Evolutionary conservation across 2,329 filamentous ascomycete genomes (phyloP).

Genomic region (Alternaria angustiovoidea): DNA sequence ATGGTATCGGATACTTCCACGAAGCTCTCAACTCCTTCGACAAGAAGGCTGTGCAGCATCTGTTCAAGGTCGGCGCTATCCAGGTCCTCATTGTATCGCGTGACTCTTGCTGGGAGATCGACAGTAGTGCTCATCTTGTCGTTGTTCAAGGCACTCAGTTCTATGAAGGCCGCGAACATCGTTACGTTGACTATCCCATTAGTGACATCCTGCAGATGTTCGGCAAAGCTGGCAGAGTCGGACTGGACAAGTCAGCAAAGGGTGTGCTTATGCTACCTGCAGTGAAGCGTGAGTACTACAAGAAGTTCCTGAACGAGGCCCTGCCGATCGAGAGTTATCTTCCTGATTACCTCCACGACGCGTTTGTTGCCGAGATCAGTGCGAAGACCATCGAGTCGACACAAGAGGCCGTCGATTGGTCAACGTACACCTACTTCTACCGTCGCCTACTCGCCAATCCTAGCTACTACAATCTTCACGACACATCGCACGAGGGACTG

Average conservation of each 20-base stretch:
- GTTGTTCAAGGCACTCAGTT: slow-evolving; percentile 98
- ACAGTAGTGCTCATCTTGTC: slow-evolving; percentile 86
- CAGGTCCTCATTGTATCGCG: slow-evolving; percentile 84
- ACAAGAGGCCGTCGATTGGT: slow-evolving; percentile 98
- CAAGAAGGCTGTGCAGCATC: slow-evolving; percentile 90
- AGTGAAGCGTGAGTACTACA: slow-evolving; percentile 97
- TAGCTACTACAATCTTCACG: slow-evolving; percentile 91
- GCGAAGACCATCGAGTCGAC: slow-evolving; percentile 94
- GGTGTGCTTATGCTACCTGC: slow-evolving; percentile 97
- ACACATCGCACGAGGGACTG: slow-evolving; percentile 90
- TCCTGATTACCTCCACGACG: slow-evolving; percentile 90
- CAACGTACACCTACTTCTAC: slow-evolving; percentile 98
- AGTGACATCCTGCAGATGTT: slow-evolving; percentile 98
- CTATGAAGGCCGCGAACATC: slow-evolving; percentile 94
- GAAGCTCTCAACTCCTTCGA: slow-evolving; percentile 89
- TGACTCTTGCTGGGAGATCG: slow-evolving; percentile 95
- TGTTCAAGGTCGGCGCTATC: slow-evolving; percentile 88
- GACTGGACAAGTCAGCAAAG: slow-evolving; percentile 79
- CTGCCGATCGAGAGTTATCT: slow-evolving; percentile 94
- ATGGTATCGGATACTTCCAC: slow-evolving; percentile 97
- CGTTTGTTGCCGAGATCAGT: slow-evolving; percentile 96
- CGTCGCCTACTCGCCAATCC: slow-evolving; percentile 92
- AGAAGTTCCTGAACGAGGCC: slow-evolving; percentile 97
- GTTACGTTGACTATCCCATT: slow-evolving; percentile 95
- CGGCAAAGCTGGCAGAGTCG: slow-evolving; percentile 83